Percentiles rank a stretch among this genome's conserved stretches.
phyloP scores from a whole-genome alignment of 257 asterid genomes.

The Solanum ahanhuiri region DNA sequence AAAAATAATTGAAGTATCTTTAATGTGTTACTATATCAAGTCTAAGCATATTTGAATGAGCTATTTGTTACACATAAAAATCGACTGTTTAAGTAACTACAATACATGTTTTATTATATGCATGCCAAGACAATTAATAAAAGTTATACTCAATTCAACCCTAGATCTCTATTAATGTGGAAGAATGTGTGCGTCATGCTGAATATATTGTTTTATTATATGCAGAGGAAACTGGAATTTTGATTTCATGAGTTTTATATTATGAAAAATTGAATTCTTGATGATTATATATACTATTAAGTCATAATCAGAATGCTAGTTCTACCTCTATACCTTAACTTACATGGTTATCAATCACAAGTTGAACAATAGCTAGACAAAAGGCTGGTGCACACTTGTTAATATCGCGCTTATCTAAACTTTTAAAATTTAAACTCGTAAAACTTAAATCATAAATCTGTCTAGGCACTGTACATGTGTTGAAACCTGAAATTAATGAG shows the following conservation, averaged over 20 bases:
- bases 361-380: not conserved
- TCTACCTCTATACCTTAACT: not conserved
- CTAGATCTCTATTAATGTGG: not conserved
- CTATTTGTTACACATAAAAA: not conserved
- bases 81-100: not conserved
- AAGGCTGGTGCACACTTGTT: not conserved
- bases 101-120: not conserved
- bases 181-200: not conserved
- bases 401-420: not conserved
- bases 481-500: not conserved
- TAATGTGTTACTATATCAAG: not conserved
- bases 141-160: not conserved
- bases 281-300: not conserved
- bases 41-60: not conserved
- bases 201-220: not conserved
- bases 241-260: not conserved
- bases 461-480: not conserved
- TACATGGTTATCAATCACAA: not conserved
- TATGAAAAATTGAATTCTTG: not conserved
- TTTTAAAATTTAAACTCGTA: not conserved
- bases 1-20: not conserved
- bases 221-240: not conserved
- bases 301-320: not conserved
- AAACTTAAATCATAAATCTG: accelerated
- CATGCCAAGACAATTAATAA: not conserved